Evolutionary conservation across 192 early-diverging fungal species (phyloP).

Genomic region (Coemansia sp.): DNA sequence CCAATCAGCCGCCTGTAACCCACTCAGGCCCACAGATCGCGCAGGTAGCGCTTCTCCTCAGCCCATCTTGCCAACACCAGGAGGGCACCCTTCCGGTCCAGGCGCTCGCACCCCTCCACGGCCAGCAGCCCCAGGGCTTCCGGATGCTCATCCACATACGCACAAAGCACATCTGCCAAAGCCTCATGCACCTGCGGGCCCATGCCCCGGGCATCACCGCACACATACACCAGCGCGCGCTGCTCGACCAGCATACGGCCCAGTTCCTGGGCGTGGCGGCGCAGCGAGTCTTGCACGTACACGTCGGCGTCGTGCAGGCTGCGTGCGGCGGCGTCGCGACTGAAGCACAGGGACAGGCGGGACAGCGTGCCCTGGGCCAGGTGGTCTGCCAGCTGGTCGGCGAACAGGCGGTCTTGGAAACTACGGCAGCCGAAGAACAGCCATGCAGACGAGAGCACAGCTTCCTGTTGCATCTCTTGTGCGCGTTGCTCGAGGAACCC

Average conservation of each 20-base stretch:
- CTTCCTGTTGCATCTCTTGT: conserved; percentile 43
- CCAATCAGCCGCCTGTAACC: not conserved
- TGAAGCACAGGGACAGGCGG: conserved; percentile 61
- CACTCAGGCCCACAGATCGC: conserved; percentile 43
- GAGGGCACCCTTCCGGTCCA: conserved; percentile 23
- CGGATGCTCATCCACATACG: conserved; percentile 43
- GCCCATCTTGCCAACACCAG: conserved; percentile 61
- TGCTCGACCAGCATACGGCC: conserved; percentile 59
- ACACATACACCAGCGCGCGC: conserved; percentile 70
- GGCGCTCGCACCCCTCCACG: not conserved
- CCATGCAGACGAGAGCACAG: conserved; percentile 22
- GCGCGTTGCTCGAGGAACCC: conserved; percentile 82
- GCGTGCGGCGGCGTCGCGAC: conserved; percentile 56
- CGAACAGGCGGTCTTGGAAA: conserved; percentile 62
- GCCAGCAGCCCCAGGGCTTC: conserved; percentile 29
- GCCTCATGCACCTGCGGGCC: conserved; percentile 81
- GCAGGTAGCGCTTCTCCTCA: conserved; percentile 31
- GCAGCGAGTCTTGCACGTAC: conserved; percentile 86
- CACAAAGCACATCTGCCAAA: conserved; percentile 62
- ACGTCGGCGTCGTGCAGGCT: conserved; percentile 18
- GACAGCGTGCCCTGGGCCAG: conserved; percentile 58
- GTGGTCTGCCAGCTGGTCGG: too few relatives aligned
- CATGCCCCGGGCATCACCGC: conserved; percentile 87
- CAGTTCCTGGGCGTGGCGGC: conserved; percentile 54
- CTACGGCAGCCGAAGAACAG: conserved; percentile 86